These are phyloP conservation scores for Carallia brachiata DNA, from an alignment of 345 rosid genomes.

Conservation along the genomic window DNA sequence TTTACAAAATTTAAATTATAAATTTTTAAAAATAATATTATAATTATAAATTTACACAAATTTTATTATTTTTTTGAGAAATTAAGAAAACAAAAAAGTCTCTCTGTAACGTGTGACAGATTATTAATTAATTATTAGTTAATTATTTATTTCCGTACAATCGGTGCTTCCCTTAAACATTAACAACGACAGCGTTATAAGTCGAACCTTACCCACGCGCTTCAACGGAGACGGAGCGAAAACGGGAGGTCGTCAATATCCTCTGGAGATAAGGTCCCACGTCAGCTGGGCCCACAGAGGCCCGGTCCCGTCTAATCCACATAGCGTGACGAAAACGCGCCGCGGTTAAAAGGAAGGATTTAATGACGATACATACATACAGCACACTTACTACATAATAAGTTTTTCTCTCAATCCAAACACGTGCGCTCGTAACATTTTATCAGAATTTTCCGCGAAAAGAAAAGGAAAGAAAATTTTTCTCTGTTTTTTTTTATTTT, in stretches of 20 bases:
- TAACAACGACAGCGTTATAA: background rate
- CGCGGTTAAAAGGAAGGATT: background rate
- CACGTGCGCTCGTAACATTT: background rate
- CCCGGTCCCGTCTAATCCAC: constrained; percentile 8
- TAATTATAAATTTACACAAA: no score
- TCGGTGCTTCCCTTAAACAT: no score
- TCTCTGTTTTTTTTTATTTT: no score
- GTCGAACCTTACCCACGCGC: constrained; percentile 15
- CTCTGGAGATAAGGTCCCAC: constrained; percentile 27
- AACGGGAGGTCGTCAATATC: constrained; percentile 2
- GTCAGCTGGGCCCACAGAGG: constrained; percentile 11
- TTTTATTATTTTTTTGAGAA: no score
- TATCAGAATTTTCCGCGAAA: no score
- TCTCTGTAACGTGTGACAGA: no score
- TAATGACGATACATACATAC: background rate
- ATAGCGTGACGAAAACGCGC: constrained; percentile 17
- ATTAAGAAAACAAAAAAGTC: no score
- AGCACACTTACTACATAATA: no score
- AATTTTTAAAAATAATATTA: no score
- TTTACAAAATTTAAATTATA: no score
- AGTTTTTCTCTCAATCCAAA: constrained; percentile 15
- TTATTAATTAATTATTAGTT: no score
- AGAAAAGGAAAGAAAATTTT: no score
- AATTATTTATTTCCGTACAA: background rate
- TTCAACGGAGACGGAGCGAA: background rate